Evolutionary conservation across 805 yeast species (phyloP), one percentile per base, ranked within the genome.

Genomic region (Metschnikowia bowlesiae): DNA sequence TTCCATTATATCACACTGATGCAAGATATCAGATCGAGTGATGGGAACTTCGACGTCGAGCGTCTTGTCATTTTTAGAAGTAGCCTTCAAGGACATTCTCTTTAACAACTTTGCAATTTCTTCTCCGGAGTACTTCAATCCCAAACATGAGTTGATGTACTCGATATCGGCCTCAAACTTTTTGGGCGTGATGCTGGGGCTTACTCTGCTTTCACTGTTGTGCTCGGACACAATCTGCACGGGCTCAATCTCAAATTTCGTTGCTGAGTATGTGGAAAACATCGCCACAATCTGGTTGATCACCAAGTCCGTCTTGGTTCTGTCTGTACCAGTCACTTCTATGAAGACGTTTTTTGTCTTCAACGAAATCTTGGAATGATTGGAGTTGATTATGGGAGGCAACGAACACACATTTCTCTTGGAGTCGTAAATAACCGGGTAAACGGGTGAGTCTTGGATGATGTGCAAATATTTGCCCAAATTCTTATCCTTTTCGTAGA

Each of bases 1-100:
- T 71, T 94, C 99, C 96, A 94, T 88, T 58, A 94, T 85, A 71
- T 94, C 99, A 78, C 98, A 92, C 67, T 89, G 96, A 70, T 94
- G 99, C 63, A 94, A 78, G 54, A 94, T 81, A 70, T 94, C 99
- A 9, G 98, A 84, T 76, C 99, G 87, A 36, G 99, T 94, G 62
- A 89, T 85, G 55, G 99, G 99, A 52, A 94, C 82, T 36, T 71
- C 66, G 50, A 90, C 91, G 47, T 82, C 81, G 46, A 88, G 64
- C 37, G 80, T 64, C 55, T 82, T 75, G 7, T 70, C 61, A 56
- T 80, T 76, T 1, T 65, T 59, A 32, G 82, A 81, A 16, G 67
- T 63, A 26, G 95, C 94, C 48, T 67, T 67, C 57, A 94, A 78
- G 13, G 95, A 84, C 97, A 95, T 89, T 66, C 85, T 89, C 57